These are phyloP conservation scores for Pseudozyma sp. DNA, from an alignment of 1,284 basidiomycete genomes.

Conservation along the genomic window DNA sequence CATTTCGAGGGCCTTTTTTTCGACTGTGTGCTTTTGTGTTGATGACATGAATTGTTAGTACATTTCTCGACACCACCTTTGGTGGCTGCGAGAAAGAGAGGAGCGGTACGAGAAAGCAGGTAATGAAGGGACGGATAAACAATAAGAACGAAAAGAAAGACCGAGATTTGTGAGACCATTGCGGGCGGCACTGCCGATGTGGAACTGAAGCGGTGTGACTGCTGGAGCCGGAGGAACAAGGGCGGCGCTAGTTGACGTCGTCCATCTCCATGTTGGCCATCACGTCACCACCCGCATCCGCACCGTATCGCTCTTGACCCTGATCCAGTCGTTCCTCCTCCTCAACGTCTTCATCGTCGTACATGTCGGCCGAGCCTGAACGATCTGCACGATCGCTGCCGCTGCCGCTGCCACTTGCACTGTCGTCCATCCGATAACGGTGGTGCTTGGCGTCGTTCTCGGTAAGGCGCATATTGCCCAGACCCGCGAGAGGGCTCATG, in stretches of 20 bases:
- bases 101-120: no score
- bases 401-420: constrained; percentile 33
- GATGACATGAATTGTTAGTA: no score
- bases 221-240: no score
- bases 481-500: constrained; percentile 48
- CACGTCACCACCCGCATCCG: constrained; percentile 61
- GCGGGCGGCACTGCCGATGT: background rate
- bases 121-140: no score
- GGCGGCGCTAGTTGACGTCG: constrained; percentile 42
- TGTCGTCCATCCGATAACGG: constrained; percentile 43
- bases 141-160: no score
- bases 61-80: no score
- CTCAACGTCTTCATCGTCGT: constrained; percentile 64
- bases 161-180: no score
- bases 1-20: no score
- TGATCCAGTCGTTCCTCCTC: constrained; percentile 40
- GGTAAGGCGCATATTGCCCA: constrained; percentile 45
- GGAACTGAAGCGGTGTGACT: background rate
- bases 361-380: constrained; percentile 55
- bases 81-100: no score
- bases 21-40: no score
- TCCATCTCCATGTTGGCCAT: constrained; percentile 69
- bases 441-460: constrained; percentile 26
- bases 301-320: constrained; percentile 65
- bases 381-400: constrained; percentile 45